Base-by-base conservation (phyloP, 1,139 yeast genomes). In the Insectozyma bohioensis region DNA sequence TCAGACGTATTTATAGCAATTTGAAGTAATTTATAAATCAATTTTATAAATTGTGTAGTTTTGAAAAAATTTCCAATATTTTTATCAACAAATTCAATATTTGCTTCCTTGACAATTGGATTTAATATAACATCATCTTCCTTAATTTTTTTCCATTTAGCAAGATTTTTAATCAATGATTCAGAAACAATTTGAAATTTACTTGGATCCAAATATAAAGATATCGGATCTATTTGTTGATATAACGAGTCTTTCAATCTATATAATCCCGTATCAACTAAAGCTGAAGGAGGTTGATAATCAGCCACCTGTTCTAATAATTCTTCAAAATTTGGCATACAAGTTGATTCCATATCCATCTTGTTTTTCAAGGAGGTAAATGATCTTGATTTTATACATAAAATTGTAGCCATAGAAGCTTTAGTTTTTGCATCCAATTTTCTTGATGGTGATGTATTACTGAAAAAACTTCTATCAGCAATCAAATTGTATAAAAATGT, bases 401-500 rank as follows among this genome's bases (percentile, higher is more conserved):
- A 56, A 3, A 63, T 51, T 47, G 77, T 78, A 19, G 67, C 54
- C 20, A 79, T 61, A 2, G 67, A 47, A 16, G 60, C 60, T 37
- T 54, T 62, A 5, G 71, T 62, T 28, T 38, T 52, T 34, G 35
- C 42, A 19, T 41, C 41, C 44, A 36, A 50, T 23, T 35, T 55
- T 31, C 30, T 51, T 34, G 32, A 45, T 3, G 22, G 12, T 6
- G 29, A 19, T 12, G 25, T 26, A 2, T 18, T 13, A 47, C 58
- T 58, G 47, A 80, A 78, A 5, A 62, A 58, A 15, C 61, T 57
- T 42, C 92, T 68, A 43, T 77, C 80, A 0, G 78, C 67, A 16
- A 83, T 50, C 26, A 82, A 31, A 35, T 73, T 69, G 51, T 82
- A 83, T 13, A 80, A 46, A 44, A 80, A 78, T 0, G 70, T 54